Evolutionary conservation across 495 filamentous ascomycete species (phyloP), one percentile per base, ranked within the genome.

Genomic region (Chaetomium fimeti): DNA sequence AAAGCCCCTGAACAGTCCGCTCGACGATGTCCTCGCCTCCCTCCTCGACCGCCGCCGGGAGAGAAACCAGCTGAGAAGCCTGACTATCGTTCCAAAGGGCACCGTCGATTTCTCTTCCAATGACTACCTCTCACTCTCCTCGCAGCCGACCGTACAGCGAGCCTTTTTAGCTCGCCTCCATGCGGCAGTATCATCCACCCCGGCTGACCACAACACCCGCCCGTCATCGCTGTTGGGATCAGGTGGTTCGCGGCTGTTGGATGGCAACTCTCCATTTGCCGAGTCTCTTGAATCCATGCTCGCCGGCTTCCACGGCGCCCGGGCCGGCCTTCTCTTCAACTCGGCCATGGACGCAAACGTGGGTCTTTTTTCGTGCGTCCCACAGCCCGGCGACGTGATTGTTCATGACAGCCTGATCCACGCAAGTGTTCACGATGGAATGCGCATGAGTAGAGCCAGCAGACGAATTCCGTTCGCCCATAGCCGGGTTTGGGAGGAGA

Each of bases 331-430:
- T n/a, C 74, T 94, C 3, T 91, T 90, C 73, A 91, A 88, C 68
- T 91, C 89, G 3, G 91, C 89, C 7, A 91, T 83, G 72, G 89
- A 92, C 68, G 91, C 89, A 16, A 93, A 92, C 70, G 78, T 84
- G 0, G 90, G 87, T 2, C 78, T 92, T 2, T 85, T 90, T 25
- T 76, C 83, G 5, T 86, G 81, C 61, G 75, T 92, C 15, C 89
- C 90, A 5, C 89, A 89, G 57, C 78, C 78, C 0, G 87, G 85
- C 5, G 91, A 94, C 76, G 71, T 84, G 6, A 80, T 94, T 11
- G 64, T 93, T 5, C 88, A 88, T 68, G 91, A 94, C 72, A 88
- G 87, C 71, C 74, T 87, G 38, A 85, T 93, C 22, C 91, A 93
- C 69, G 91, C 91, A 1, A 91, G 88, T 69, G 83, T 87, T 0